Conservation (phyloP, 2,329 filamentous ascomycete species). For the Alternaria tenuissima region DNA sequence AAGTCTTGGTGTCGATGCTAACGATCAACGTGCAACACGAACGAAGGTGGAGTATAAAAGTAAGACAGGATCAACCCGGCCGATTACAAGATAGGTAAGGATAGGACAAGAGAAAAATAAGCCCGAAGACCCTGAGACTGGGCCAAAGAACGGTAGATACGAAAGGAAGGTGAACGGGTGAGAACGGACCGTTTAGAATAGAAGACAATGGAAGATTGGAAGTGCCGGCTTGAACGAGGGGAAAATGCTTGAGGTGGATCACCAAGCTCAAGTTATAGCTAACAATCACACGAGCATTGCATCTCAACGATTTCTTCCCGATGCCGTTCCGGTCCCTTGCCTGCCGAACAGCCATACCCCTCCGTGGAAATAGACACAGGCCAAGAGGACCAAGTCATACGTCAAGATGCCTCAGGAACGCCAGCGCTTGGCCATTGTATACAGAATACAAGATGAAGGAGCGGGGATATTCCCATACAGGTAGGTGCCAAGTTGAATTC, state of each 20-base stretch:
- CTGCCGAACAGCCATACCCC: background rate
- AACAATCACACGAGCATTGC: background rate
- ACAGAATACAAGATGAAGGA: slow-evolving; percentile 16
- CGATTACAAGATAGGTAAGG: slow-evolving; percentile 15
- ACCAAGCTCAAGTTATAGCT: slow-evolving; percentile 25
- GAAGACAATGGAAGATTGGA: slow-evolving; percentile 8
- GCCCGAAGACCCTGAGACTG: slow-evolving; percentile 17
- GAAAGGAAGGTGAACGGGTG: background rate
- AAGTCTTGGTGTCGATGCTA: slow-evolving; percentile 1
- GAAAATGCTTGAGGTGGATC: background rate
- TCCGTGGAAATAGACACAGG: slow-evolving; percentile 21
- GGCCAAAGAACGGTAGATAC: slow-evolving; percentile 16
- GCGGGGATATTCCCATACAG: slow-evolving; percentile 7
- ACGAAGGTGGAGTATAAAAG: slow-evolving; percentile 10
- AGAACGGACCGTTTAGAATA: slow-evolving; percentile 1
- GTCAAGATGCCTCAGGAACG: slow-evolving; percentile 19
- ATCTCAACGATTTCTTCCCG: background rate
- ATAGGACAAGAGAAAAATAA: slow-evolving; percentile 8
- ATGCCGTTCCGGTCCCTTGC: background rate
- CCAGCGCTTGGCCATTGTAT: slow-evolving; percentile 21
- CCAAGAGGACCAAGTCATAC: slow-evolving; percentile 44
- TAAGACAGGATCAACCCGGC: slow-evolving; percentile 25
- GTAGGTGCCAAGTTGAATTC: slow-evolving; percentile 17
- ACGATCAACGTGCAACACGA: slow-evolving; percentile 26
- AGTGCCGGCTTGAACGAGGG: background rate